These are phyloP conservation scores for Limnomonas spitsbergensis DNA, from an alignment of 139 green algal genomes.

Conservation along the genomic window DNA sequence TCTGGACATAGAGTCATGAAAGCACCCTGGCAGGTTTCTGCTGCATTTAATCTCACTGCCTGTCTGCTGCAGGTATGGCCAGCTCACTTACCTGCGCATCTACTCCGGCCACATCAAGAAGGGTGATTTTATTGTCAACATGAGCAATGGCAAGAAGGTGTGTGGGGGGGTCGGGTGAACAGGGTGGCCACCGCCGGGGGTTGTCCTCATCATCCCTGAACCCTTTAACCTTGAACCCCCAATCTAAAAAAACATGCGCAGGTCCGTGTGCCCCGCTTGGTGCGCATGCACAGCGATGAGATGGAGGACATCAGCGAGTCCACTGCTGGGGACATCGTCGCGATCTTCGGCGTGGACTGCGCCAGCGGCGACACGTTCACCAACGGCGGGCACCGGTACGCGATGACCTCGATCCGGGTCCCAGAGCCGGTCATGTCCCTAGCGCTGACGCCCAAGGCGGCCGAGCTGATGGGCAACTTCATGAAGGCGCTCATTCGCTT, in stretches of 20 bases:
- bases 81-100: conserved; percentile 96
- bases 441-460: conserved; percentile 78
- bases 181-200: neutral
- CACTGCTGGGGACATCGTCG: conserved; percentile 91
- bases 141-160: conserved; percentile 65
- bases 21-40: too few relatives aligned
- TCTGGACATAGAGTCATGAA: too few relatives aligned
- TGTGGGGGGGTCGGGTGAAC: neutral
- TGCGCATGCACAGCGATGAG: conserved; percentile 89
- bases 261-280: conserved; percentile 83
- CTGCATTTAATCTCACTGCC: neutral
- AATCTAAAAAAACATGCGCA: too few relatives aligned
- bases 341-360: conserved; percentile 98
- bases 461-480: conserved; percentile 69
- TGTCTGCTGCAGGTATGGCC: conserved; percentile 73
- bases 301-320: conserved; percentile 85
- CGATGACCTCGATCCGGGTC: conserved; percentile 92
- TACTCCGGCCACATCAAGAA: conserved; percentile 87
- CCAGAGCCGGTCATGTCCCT: conserved; percentile 97
- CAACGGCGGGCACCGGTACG: conserved; percentile 54
- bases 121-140: conserved; percentile 80
- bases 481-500: conserved; percentile 77
- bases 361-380: conserved; percentile 96
- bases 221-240: too few relatives aligned
- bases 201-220: too few relatives aligned